phyloP scores from a whole-genome alignment of 2,329 filamentous ascomycete species.

The Nemania sp. region DNA sequence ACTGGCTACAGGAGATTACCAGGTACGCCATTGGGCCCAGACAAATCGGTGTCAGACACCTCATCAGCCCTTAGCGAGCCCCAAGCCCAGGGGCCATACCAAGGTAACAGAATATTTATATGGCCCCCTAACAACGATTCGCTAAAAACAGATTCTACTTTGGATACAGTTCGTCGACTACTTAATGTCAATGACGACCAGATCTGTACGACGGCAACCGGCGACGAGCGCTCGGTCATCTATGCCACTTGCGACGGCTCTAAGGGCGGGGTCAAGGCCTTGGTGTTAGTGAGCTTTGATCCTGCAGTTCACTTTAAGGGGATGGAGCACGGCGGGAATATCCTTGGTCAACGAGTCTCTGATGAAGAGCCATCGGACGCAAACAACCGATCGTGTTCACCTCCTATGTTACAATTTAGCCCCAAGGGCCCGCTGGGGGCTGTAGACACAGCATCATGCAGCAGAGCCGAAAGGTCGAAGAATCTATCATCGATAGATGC shows the following conservation, averaged over 20 bases:
- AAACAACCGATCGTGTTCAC: background rate
- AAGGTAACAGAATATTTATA: conserved; percentile 43
- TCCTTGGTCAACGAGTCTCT: conserved; percentile 39
- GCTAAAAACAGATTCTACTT: conserved; percentile 22
- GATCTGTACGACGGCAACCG: conserved; percentile 41
- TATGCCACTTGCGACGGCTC: conserved; percentile 44
- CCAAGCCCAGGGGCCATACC: conserved; percentile 30
- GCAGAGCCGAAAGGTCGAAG: background rate
- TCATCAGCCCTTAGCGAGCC: background rate
- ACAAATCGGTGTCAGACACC: background rate
- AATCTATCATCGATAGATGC: background rate
- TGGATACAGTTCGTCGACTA: conserved; percentile 41
- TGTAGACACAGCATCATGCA: background rate
- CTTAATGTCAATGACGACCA: conserved; percentile 42
- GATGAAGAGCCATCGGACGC: background rate
- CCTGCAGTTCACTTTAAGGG: conserved; percentile 44
- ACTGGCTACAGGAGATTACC: conserved; percentile 59
- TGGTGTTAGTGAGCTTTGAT: conserved; percentile 50
- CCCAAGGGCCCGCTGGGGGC: conserved; percentile 20
- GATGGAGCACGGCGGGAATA: conserved; percentile 40
- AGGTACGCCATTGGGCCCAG: background rate
- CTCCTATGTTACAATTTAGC: conserved; percentile 19
- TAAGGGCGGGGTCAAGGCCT: conserved; percentile 38
- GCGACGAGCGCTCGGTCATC: conserved; percentile 48
- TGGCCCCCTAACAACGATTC: conserved; percentile 46